Evolutionary conservation across 192 early-diverging fungal genomes (phyloP).

Genomic region (Funneliformis geosporum): DNA sequence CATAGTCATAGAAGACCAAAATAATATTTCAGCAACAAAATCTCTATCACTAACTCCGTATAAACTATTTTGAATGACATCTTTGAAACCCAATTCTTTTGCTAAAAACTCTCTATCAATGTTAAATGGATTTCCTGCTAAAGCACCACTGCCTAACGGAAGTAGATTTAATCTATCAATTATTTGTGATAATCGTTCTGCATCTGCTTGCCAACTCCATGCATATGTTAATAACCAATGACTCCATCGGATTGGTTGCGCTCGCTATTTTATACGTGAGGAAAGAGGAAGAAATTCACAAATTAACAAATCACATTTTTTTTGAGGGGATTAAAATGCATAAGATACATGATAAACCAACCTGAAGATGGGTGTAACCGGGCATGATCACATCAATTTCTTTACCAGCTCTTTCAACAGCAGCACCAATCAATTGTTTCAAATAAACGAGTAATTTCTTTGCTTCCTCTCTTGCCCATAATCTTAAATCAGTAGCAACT

Average conservation of each 20-base stretch:
- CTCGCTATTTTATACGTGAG: constrained; percentile 58
- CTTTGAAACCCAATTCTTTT: constrained; percentile 84
- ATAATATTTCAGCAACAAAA: constrained; percentile 96
- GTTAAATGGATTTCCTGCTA: constrained; percentile 97
- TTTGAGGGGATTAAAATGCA: neutral
- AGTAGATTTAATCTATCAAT: constrained; percentile 78
- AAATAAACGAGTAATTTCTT: constrained; percentile 62
- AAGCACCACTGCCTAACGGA: constrained; percentile 90
- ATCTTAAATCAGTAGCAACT: constrained; percentile 95
- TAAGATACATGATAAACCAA: constrained; percentile 26
- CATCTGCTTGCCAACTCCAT: constrained; percentile 87
- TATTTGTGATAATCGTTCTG: constrained; percentile 79
- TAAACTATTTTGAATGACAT: constrained; percentile 85
- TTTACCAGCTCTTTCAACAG: constrained; percentile 75
- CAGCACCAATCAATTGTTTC: constrained; percentile 74
- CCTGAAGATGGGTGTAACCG: constrained; percentile 98
- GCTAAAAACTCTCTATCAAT: constrained; percentile 92
- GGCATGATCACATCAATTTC: constrained; percentile 98
- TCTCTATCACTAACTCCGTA: constrained; percentile 94
- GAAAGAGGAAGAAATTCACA: neutral
- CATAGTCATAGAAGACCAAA: constrained; percentile 92
- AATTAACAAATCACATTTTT: neutral
- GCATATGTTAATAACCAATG: constrained; percentile 91
- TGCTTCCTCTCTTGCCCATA: constrained; percentile 89
- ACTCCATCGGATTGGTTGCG: constrained; percentile 97